phyloP scores from a whole-genome alignment of 176 grass and related monocot species.

The Oryza meridionalis region DNA sequence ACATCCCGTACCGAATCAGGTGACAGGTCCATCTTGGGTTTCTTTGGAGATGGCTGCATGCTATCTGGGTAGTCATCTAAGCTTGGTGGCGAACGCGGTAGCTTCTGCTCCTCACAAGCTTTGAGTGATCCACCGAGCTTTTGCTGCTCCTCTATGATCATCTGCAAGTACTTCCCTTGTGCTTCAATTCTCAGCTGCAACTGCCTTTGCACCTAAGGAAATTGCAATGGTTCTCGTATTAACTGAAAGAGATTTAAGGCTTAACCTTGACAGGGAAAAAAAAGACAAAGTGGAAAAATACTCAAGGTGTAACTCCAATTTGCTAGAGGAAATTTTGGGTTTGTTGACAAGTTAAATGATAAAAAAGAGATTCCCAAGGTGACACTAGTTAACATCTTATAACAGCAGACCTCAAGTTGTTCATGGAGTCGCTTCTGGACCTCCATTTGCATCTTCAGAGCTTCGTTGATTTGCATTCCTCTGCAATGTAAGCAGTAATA shows the following conservation, averaged over 20 bases:
- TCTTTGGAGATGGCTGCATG: constrained; percentile 52
- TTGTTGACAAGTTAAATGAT: not conserved
- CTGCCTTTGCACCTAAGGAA: constrained; percentile 88
- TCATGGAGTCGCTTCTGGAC: constrained; percentile 96
- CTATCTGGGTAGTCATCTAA: constrained; percentile 64
- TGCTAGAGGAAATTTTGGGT: constrained; percentile 13
- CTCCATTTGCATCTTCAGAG: constrained; percentile 97
- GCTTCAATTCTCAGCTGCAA: constrained; percentile 97
- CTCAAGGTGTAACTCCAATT: not conserved
- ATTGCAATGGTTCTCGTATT: constrained; percentile 6
- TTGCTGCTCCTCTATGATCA: constrained; percentile 96
- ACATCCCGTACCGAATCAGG: constrained; percentile 47
- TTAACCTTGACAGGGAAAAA: not conserved
- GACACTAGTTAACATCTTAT: not conserved
- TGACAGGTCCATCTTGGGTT: constrained; percentile 54
- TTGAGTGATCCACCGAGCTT: constrained; percentile 64
- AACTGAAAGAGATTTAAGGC: not conserved
- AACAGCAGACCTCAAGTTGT: constrained; percentile 81
- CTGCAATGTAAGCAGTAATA: constrained; percentile 55
- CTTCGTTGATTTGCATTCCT: constrained; percentile 78
- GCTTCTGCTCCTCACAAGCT: constrained; percentile 60
- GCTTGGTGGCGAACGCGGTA: constrained; percentile 50
- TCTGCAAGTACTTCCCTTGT: constrained; percentile 88
- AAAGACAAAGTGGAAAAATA: not conserved
- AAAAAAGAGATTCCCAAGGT: not conserved